Base-by-base conservation (phyloP, 148 eudicot species). In the Nyssa sinensis region DNA sequence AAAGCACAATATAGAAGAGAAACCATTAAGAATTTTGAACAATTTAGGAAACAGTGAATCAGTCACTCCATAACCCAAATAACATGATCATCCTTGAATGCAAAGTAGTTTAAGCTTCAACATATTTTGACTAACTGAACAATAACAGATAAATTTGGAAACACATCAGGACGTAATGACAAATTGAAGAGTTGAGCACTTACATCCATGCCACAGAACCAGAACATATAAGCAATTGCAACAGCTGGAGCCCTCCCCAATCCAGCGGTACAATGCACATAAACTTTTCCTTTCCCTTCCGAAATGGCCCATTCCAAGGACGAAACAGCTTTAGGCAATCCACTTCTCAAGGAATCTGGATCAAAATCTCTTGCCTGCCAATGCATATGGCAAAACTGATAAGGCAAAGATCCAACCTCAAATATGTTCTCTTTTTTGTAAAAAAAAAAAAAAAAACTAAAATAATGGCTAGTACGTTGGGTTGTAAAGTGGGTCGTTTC, bases 161-260 rank as follows among this genome's bases (percentile, higher is more conserved):
- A 25, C 7, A 5, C 51, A 44, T 5, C 28, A 61, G 6, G 19
- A 2, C 12, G 68, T 2, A 64, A 24, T 34, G 28, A 44, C 7
- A 62, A 16, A 31, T n/a, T 47, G 37, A 11, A 32, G 37, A 70
- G 71, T 27, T 21, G 72, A 66, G 27, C 0, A 61, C 97, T 91
- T 88, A 94, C 98, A 78, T 90, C 84, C 92, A 88, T 91, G 73
- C 74, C 88, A 69, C 87, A 79, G 53, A 94, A 94, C 98, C 98
- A 94, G 87, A 88, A 94, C 91, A 94, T 88, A 80, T 94, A 91
- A 53, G 98, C 90, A 75, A 94, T 88, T 5, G 95, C 89, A 78
- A 89, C 90, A 66, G 97, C 98, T 49, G 98, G 98, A n/a, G 98
- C 97, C 72, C 98, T 87, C 28, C 98, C 98, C 51, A 94, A 81